Conservation (phyloP, 371 early-diverging fungal species). For the Thermomucor indicae-seudaticae region DNA sequence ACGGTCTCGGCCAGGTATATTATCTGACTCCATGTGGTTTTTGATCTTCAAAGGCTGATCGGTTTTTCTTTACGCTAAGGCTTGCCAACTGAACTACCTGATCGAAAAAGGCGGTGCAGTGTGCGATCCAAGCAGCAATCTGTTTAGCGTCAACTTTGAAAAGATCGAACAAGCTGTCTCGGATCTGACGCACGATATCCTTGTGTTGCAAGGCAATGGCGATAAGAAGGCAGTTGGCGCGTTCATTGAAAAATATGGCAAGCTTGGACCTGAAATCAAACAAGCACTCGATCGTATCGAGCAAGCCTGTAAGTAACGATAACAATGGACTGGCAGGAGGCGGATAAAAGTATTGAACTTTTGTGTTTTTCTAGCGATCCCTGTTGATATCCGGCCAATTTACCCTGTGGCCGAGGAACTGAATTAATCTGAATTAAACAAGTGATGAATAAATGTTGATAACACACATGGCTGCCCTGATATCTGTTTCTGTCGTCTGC, state of each 20-base stretch:
- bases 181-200: constrained; percentile 63
- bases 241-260: constrained; percentile 63
- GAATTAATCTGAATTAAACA: too few species aligned
- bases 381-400: constrained; percentile 49
- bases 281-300: constrained; percentile 55
- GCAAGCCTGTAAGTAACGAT: constrained; percentile 22
- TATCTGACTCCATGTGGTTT: neutral
- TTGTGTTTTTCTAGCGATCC: constrained; percentile 21
- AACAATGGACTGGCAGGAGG: neutral
- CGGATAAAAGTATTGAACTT: neutral
- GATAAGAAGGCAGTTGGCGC: constrained; percentile 60
- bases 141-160: constrained; percentile 65
- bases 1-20: constrained; percentile 73
- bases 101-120: constrained; percentile 67
- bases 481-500: too few species aligned
- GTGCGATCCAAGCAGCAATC: constrained; percentile 35
- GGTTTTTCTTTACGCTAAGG: constrained; percentile 1
- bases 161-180: constrained; percentile 62
- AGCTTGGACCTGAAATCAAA: constrained; percentile 43
- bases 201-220: constrained; percentile 79
- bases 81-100: constrained; percentile 66
- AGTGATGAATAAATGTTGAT: too few species aligned
- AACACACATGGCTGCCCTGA: too few species aligned
- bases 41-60: neutral
- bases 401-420: constrained; percentile 30